Conservation (phyloP, 148 eudicot genomes). For the Cornus suecica region DNA sequence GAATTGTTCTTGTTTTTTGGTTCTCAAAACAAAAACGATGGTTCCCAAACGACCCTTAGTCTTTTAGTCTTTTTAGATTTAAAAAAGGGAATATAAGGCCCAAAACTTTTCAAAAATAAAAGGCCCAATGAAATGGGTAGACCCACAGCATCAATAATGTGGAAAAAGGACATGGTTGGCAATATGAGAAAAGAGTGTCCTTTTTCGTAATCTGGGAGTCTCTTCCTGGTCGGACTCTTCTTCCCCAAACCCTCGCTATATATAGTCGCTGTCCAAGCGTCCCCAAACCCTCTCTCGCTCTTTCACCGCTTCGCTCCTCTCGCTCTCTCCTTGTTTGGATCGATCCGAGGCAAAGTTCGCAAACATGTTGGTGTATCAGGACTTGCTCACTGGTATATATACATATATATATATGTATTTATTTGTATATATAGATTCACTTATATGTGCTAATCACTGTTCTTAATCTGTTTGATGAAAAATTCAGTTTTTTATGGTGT, state of each 20-base stretch:
- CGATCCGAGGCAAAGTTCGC: constrained; percentile 1
- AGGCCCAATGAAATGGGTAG: too few relatives aligned
- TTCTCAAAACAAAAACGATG: too few relatives aligned
- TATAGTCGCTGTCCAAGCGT: background rate
- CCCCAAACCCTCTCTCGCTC: background rate
- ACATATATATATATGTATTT: background rate
- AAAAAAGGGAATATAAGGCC: too few relatives aligned
- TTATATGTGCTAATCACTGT: background rate
- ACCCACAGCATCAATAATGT: too few relatives aligned
- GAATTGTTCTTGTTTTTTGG: too few relatives aligned
- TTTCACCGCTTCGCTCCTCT: background rate
- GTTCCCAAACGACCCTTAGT: too few relatives aligned
- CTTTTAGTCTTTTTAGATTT: too few relatives aligned
- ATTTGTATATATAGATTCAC: background rate
- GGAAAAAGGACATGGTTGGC: background rate
- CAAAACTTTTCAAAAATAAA: too few relatives aligned
- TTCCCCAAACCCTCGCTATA: constrained; percentile 1
- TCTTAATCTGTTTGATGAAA: background rate
- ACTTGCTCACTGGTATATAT: constrained; percentile 8
- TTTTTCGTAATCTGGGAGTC: background rate
- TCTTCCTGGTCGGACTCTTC: background rate
- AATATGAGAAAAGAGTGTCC: background rate
- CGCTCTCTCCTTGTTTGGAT: background rate
- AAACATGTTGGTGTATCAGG: constrained; percentile 37
- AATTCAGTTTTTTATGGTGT: background rate